These are phyloP conservation scores for Solanum raphanifolium DNA, from an alignment of 257 asterid genomes.

Conservation along the genomic window DNA sequence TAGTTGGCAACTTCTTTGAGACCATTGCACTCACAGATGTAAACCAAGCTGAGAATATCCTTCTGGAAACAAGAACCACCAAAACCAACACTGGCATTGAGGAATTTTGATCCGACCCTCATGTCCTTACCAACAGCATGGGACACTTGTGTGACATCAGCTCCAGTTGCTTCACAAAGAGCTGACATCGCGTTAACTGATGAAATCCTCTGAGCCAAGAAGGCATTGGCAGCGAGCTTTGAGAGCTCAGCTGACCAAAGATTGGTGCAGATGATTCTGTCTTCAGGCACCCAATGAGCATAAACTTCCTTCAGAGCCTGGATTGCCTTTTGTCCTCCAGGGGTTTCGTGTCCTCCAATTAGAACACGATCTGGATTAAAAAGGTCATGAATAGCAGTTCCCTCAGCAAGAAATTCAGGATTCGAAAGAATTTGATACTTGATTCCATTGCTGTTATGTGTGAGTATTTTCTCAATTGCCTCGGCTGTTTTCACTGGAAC, in stretches of 20 bases:
- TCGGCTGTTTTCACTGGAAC: slow-evolving; percentile 34
- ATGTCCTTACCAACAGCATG: slow-evolving; percentile 33
- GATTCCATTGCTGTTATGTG: slow-evolving; percentile 27
- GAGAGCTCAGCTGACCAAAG: slow-evolving; percentile 26
- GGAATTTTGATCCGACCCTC: slow-evolving; percentile 35
- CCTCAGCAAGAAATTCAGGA: slow-evolving; percentile 29
- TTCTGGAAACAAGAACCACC: slow-evolving; percentile 46
- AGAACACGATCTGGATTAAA: slow-evolving; percentile 17
- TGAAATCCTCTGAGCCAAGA: slow-evolving; percentile 22
- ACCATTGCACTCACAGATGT: slow-evolving; percentile 42
- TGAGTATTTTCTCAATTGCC: slow-evolving; percentile 23
- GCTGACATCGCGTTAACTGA: slow-evolving; percentile 39
- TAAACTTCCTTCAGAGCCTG: slow-evolving; percentile 15
- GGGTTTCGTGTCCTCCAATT: slow-evolving; percentile 16
- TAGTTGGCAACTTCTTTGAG: slow-evolving; percentile 32
- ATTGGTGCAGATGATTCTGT: slow-evolving; percentile 11
- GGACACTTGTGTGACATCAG: slow-evolving; percentile 31
- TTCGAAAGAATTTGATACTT: slow-evolving; percentile 23
- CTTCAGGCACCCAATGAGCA: slow-evolving; percentile 19
- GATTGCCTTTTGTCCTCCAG: slow-evolving; percentile 12
- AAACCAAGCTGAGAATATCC: slow-evolving; percentile 36
- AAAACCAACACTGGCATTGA: slow-evolving; percentile 38
- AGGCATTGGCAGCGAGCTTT: slow-evolving; percentile 27
- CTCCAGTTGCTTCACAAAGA: slow-evolving; percentile 37
- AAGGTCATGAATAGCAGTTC: slow-evolving; percentile 26